Percentiles rank a stretch among this genome's conserved stretches.
Conservation (phyloP, 1,139 yeast species). For the Protomyces arabidopsidicola region DNA sequence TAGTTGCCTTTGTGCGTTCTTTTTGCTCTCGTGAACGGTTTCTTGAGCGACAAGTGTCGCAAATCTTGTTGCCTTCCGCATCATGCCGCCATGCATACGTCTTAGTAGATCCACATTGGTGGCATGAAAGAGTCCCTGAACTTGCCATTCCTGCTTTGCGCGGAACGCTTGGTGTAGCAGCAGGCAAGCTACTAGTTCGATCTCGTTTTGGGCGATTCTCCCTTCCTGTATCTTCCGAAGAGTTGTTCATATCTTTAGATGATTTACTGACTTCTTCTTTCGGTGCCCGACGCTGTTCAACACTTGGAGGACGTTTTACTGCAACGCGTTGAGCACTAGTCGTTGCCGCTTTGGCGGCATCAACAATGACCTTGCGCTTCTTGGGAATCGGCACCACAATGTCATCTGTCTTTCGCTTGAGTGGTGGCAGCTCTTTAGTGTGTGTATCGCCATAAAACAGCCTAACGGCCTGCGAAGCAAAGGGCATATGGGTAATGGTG, state of each 20-base stretch:
- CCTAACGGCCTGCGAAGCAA: not conserved
- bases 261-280: not conserved
- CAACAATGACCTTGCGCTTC: not conserved
- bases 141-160: not conserved
- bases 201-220: too few relatives aligned
- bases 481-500: not conserved
- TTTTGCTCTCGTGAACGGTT: not conserved
- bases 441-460: not conserved
- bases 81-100: not conserved
- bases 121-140: not conserved
- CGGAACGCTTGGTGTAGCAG: not conserved
- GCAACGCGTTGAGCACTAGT: too few relatives aligned
- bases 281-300: not conserved
- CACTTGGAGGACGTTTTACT: not conserved
- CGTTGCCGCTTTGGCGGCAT: too few relatives aligned
- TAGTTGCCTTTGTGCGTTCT: not conserved
- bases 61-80: not conserved
- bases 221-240: too few relatives aligned
- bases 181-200: not conserved
- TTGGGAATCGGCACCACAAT: not conserved
- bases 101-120: not conserved
- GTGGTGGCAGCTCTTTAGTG: not conserved
- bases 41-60: not conserved
- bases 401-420: not conserved
- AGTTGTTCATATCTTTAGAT: not conserved